These are phyloP conservation scores for Setomelanomma holmii DNA, from an alignment of 2,329 filamentous ascomycete genomes.

Conservation along the genomic window DNA sequence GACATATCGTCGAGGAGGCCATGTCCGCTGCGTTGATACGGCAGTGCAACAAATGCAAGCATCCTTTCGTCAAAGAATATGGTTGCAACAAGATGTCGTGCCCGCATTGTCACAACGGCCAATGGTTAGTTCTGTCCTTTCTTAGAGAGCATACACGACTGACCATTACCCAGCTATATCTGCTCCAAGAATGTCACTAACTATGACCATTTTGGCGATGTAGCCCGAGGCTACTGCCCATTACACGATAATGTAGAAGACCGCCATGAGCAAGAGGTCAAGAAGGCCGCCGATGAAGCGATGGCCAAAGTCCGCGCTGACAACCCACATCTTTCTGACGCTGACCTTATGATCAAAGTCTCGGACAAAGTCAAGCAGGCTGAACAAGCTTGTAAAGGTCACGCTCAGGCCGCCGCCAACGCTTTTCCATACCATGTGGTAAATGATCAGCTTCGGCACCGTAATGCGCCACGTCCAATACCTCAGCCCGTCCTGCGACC, in stretches of 20 bases:
- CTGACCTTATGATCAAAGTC: conserved; percentile 64
- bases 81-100: conserved; percentile 90
- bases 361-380: conserved; percentile 59
- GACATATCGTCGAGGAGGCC: conserved; percentile 79
- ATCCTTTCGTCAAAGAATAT: conserved; percentile 77
- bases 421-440: conserved; percentile 33
- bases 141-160: background rate
- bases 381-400: conserved; percentile 34
- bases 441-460: conserved; percentile 18
- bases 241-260: conserved; percentile 69
- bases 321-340: conserved; percentile 67
- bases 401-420: conserved; percentile 17
- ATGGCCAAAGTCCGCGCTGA: conserved; percentile 63
- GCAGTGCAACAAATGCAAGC: conserved; percentile 73
- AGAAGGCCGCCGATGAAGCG: conserved; percentile 65
- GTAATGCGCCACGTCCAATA: background rate
- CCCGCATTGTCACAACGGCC: conserved; percentile 61
- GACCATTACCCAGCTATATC: conserved; percentile 64
- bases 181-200: conserved; percentile 69
- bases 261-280: conserved; percentile 69
- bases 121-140: conserved; percentile 56
- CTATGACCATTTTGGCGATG: conserved; percentile 75
- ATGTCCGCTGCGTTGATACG: conserved; percentile 82
- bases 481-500: conserved; percentile 1
- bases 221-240: conserved; percentile 61